Evolutionary conservation across 495 filamentous ascomycete genomes (phyloP).

Genomic region (Tuber indicum): DNA sequence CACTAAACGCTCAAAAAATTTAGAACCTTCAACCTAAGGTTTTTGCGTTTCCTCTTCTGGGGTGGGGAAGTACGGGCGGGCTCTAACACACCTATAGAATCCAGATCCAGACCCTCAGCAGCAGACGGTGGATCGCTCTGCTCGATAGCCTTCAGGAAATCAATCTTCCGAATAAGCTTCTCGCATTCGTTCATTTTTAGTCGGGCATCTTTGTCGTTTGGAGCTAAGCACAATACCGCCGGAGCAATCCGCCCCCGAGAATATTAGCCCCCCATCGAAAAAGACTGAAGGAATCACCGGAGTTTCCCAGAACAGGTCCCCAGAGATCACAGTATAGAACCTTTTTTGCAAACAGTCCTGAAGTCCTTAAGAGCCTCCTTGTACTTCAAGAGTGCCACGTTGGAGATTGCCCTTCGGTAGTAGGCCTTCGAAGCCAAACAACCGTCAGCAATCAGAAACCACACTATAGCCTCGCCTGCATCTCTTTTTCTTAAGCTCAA

Average conservation of each 20-base stretch:
- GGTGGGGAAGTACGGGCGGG: background rate
- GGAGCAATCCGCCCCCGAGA: slow-evolving; percentile 7
- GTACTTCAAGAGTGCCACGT: slow-evolving; percentile 80
- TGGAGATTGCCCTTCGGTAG: slow-evolving; percentile 85
- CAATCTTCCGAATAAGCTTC: slow-evolving; percentile 79
- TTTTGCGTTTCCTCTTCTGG: background rate
- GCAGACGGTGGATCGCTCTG: slow-evolving; percentile 84
- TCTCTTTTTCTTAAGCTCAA: background rate
- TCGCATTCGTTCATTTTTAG: slow-evolving; percentile 85
- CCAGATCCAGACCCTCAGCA: slow-evolving; percentile 81
- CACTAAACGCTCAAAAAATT: slow-evolving; percentile 20
- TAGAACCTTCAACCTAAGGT: background rate
- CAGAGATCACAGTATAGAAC: slow-evolving; percentile 13
- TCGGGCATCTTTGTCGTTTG: slow-evolving; percentile 81
- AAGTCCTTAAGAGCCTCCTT: slow-evolving; percentile 87
- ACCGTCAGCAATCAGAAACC: slow-evolving; percentile 9
- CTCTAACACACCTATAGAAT: slow-evolving; percentile 54
- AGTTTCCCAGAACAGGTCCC: background rate
- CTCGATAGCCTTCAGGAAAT: slow-evolving; percentile 93
- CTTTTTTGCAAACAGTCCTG: slow-evolving; percentile 75
- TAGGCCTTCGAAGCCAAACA: slow-evolving; percentile 60
- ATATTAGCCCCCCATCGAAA: slow-evolving; percentile 8
- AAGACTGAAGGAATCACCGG: background rate
- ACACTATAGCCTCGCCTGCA: background rate
- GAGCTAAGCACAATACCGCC: slow-evolving; percentile 47